These are phyloP conservation scores for Boletus bicolor DNA, from an alignment of 768 basidiomycete genomes.

Conservation along the genomic window DNA sequence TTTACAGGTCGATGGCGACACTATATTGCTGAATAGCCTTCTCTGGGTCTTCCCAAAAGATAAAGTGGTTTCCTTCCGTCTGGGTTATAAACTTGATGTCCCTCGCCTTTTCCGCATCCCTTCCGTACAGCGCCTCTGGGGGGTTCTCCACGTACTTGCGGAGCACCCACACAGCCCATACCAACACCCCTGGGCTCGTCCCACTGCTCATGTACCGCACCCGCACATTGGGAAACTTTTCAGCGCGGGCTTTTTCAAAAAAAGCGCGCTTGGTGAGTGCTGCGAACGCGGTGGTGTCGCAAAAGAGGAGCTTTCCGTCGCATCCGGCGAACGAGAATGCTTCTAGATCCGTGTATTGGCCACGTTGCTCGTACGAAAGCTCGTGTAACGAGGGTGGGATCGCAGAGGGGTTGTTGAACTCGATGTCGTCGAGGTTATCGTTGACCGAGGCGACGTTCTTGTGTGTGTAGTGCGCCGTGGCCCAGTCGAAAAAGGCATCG, in stretches of 20 bases:
- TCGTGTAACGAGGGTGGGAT: constrained; percentile 11
- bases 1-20: constrained; percentile 6
- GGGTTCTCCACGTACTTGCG: constrained; percentile 8
- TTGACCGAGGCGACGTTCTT: constrained; percentile 16
- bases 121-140: constrained; percentile 7
- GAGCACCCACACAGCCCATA: constrained; percentile 15
- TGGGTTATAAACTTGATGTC: constrained; percentile 16
- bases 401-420: constrained; percentile 7
- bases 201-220: constrained; percentile 21
- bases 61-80: constrained; percentile 23
- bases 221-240: constrained; percentile 10
- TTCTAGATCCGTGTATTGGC: constrained; percentile 6
- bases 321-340: constrained; percentile 4
- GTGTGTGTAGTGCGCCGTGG: constrained; percentile 14
- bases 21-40: constrained; percentile 18
- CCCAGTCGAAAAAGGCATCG: constrained; percentile 16
- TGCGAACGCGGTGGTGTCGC: constrained; percentile 5
- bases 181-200: constrained; percentile 1
- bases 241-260: constrained; percentile 13
- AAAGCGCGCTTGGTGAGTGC: constrained; percentile 14
- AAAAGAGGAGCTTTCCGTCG: constrained; percentile 13
- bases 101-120: constrained; percentile 18
- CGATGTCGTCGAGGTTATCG: constrained; percentile 16
- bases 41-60: constrained; percentile 26
- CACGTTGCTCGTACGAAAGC: constrained; percentile 12